Evolutionary conservation across 2,329 filamentous ascomycete genomes (phyloP).

Genomic region (Ceratocystiopsis brevicomis): DNA sequence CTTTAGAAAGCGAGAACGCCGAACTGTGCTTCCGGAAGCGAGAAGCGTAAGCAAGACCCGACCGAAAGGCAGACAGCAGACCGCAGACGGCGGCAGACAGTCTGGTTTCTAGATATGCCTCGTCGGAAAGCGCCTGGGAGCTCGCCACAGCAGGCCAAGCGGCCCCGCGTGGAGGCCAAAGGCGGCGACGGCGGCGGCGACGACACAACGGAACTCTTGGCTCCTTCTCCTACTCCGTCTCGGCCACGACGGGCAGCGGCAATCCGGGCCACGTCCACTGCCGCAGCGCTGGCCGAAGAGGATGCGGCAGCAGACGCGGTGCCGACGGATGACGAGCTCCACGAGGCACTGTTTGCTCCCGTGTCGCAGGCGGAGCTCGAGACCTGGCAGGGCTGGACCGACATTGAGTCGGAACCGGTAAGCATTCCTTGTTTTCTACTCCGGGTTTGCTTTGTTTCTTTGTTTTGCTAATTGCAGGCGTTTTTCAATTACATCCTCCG

Average conservation of each 20-base stretch:
- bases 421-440: background rate
- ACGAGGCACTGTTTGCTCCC: conserved; percentile 22
- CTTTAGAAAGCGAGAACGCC: no score
- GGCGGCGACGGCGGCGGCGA: background rate
- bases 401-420: conserved; percentile 81
- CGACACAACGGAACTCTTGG: background rate
- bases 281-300: no score
- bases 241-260: no score
- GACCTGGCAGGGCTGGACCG: conserved; percentile 55
- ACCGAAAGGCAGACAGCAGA: no score
- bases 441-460: conserved; percentile 7
- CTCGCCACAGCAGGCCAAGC: conserved; percentile 3
- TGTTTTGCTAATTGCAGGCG: conserved; percentile 29
- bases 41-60: no score
- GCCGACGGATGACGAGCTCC: conserved; percentile 7
- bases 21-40: no score
- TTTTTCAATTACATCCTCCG: conserved; percentile 74
- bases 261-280: no score
- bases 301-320: background rate
- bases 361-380: conserved; percentile 32
- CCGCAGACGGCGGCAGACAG: no score
- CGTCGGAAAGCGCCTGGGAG: background rate
- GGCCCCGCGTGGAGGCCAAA: background rate
- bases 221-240: no score
- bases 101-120: background rate